These are phyloP conservation scores for Theobroma cacao DNA, from an alignment of 345 rosid genomes.

Conservation along the genomic window DNA sequence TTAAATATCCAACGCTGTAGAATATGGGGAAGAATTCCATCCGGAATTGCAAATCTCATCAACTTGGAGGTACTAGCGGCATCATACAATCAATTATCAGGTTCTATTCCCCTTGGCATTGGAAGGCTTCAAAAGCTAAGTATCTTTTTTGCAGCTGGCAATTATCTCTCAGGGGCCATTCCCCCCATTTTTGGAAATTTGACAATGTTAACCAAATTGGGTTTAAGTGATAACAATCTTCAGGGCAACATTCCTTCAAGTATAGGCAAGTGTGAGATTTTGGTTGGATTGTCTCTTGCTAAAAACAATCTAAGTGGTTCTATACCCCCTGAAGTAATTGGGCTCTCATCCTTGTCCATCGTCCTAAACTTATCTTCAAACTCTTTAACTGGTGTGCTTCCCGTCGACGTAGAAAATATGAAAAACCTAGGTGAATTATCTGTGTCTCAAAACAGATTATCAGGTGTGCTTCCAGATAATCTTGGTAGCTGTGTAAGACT, in stretches of 20 bases:
- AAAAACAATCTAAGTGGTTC: background rate
- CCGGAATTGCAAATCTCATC: conserved; percentile 6
- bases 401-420: background rate
- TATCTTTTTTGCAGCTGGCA: background rate
- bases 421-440: background rate
- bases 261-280: background rate
- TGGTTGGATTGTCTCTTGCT: background rate
- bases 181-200: conserved; percentile 16
- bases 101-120: conserved; percentile 1
- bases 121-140: background rate
- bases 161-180: conserved; percentile 11
- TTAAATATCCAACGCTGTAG: background rate
- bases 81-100: background rate
- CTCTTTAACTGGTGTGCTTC: background rate
- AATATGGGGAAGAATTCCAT: background rate
- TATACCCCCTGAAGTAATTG: background rate
- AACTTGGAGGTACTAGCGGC: conserved; percentile 8
- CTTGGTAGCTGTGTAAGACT: conserved; percentile 27
- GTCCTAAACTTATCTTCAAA: background rate
- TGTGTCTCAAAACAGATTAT: background rate
- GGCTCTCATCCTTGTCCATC: background rate
- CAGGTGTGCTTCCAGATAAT: conserved; percentile 16
- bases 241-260: conserved; percentile 8
- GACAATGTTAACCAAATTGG: background rate
- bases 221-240: background rate